phyloP scores from a whole-genome alignment of 768 basidiomycete genomes.

The Calocera viscosa region DNA sequence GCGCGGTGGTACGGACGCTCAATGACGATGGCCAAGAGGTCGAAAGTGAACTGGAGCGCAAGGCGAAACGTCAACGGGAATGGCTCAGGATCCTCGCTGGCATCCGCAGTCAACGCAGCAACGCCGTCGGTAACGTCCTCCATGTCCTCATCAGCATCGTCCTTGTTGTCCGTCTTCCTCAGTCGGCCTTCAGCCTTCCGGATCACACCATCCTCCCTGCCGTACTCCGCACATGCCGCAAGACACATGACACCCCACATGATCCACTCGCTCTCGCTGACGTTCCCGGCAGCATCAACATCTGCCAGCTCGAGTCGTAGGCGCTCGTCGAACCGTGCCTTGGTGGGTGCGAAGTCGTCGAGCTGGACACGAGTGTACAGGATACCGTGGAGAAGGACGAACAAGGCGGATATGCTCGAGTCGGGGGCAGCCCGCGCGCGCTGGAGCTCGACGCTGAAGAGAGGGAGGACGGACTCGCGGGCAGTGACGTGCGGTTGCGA shows the following conservation, averaged over 20 bases:
- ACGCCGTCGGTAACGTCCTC: conserved; percentile 12
- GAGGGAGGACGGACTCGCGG: conserved; percentile 73
- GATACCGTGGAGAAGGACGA: conserved; percentile 91
- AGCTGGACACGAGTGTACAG: conserved; percentile 90
- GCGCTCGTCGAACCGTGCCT: conserved; percentile 77
- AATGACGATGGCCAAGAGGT: conserved; percentile 61
- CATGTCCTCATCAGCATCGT: conserved; percentile 12
- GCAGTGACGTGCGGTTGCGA: conserved; percentile 77
- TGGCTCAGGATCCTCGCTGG: conserved; percentile 25
- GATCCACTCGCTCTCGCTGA: conserved; percentile 81
- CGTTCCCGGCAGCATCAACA: conserved; percentile 29
- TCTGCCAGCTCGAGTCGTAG: conserved; percentile 49
- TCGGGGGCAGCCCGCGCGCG: conserved; percentile 65
- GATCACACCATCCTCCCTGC: conserved; percentile 57
- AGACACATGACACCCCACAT: conserved; percentile 91
- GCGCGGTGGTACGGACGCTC: conserved; percentile 47
- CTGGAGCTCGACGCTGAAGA: conserved; percentile 74
- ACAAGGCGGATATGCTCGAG: conserved; percentile 50
- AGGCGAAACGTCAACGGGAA: conserved; percentile 55
- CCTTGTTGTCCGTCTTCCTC: conserved; percentile 11
- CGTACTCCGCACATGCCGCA: conserved; percentile 75
- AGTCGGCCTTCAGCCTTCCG: conserved; percentile 40
- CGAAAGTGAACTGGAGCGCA: conserved; percentile 67
- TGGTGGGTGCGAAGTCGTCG: conserved; percentile 73
- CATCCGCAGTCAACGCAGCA: conserved; percentile 6